phyloP scores from a whole-genome alignment of 1,284 basidiomycete genomes.

The Microbotryum lychnidis-dioicae region DNA sequence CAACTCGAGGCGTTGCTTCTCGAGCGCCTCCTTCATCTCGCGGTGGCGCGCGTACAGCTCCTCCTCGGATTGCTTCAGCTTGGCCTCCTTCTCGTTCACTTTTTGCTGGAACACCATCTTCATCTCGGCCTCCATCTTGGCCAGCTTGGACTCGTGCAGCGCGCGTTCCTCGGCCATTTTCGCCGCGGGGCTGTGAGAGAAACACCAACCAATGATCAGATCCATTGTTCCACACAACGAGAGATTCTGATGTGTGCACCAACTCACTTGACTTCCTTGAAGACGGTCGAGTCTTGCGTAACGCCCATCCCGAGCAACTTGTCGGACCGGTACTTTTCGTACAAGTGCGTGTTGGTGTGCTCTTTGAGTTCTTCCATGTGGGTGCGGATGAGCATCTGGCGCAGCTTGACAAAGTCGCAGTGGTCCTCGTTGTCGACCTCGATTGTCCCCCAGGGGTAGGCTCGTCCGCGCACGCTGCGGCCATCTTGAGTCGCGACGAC shows the following conservation, averaged over 20 bases:
- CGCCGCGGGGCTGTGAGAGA: conserved; percentile 66
- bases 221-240: background rate
- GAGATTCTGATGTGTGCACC: too few species aligned
- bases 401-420: conserved; percentile 95
- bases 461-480: conserved; percentile 78
- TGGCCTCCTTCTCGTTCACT: conserved; percentile 94
- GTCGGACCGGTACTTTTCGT: conserved; percentile 93
- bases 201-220: background rate
- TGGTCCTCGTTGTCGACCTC: conserved; percentile 97
- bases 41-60: conserved; percentile 93
- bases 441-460: conserved; percentile 94
- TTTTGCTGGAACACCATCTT: conserved; percentile 89
- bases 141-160: conserved; percentile 62
- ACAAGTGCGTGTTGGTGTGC: conserved; percentile 83
- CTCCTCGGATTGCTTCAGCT: conserved; percentile 95
- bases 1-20: conserved; percentile 89
- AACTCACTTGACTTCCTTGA: conserved; percentile 94
- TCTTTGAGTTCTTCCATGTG: conserved; percentile 98
- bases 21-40: conserved; percentile 97
- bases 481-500: conserved; percentile 73
- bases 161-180: conserved; percentile 91
- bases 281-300: conserved; percentile 87
- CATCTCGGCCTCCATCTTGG: conserved; percentile 93
- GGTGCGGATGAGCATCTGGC: conserved; percentile 94
- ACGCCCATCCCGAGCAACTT: conserved; percentile 93